Evolutionary conservation across 2,329 filamentous ascomycete species (phyloP), one percentile per base, ranked within the genome.

Genomic region (Colletotrichum plurivorum): DNA sequence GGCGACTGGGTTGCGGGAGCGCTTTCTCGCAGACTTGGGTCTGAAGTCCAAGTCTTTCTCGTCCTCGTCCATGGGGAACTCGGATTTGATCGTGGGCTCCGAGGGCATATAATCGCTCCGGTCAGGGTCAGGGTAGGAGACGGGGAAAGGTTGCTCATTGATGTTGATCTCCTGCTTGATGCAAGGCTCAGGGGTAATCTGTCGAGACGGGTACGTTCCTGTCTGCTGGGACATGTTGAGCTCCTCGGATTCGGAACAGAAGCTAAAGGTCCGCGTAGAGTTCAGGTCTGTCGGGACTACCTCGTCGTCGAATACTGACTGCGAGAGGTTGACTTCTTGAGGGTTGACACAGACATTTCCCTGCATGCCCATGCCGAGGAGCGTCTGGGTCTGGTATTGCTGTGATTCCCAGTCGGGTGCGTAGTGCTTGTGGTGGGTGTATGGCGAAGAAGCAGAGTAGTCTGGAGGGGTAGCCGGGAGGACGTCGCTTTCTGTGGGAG

Each of bases 381-480:
- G 36, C 12, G 62, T 25, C 7, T 67, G 67, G 8, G 41, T 16
- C 27, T 58, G 61, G 15, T 46, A 62, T 16, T 69, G 62, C 2
- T 49, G 59, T 10, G 27, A 6, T 9, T 63, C 58, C 64, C 69
- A 72, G 5, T 51, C 36, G 10, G 49, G 46, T 1, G 25, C 13
- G 27, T 51, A 65, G 12, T 64, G 57, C 52, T 73, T 70, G 1
- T 76, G 73, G 16, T 63, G 49, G 6, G 74, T 64, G 49, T 72
- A 79, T 1, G 78, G 78, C n/a, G 79, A 75, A 53, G 78, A 73
- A 18, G 76, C 54, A 27, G 76, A 73, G 36, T 76, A 73, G 51
- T 83, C 82, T 13, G 77, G 75, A 2, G 82, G 81, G 2, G 83
- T 83, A 31, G 76, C 74, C 10, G 81, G 82, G 58, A 76, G 78